These are phyloP conservation scores for Colletotrichum sp. DNA, from an alignment of 2,329 filamentous ascomycete genomes.

Conservation along the genomic window DNA sequence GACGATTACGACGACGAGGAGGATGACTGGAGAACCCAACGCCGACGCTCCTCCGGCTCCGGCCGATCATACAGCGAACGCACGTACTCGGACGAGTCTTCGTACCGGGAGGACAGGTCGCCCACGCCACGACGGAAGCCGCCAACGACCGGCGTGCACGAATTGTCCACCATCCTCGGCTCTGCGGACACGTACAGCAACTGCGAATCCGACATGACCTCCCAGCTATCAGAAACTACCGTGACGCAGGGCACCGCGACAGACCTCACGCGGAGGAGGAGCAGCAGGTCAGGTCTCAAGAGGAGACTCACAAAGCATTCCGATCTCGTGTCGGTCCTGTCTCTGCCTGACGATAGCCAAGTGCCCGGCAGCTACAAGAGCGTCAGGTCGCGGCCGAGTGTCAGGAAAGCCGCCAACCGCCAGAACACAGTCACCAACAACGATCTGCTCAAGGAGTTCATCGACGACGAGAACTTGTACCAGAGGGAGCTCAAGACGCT, in stretches of 20 bases:
- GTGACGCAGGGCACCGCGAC: slow-evolving; percentile 57
- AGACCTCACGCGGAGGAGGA: slow-evolving; percentile 49
- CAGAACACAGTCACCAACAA: slow-evolving; percentile 71
- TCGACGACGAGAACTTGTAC: slow-evolving; percentile 85
- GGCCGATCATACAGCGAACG: slow-evolving; percentile 29
- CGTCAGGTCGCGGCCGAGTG: slow-evolving; percentile 77
- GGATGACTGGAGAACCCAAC: slow-evolving; percentile 11
- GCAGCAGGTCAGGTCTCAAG: slow-evolving; percentile 63
- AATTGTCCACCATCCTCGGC: slow-evolving; percentile 59
- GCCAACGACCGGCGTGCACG: slow-evolving; percentile 60
- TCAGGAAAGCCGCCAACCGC: slow-evolving; percentile 74
- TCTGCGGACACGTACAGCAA: slow-evolving; percentile 55
- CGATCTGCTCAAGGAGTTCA: slow-evolving; percentile 81
- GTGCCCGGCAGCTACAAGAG: slow-evolving; percentile 68
- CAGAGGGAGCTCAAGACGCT: slow-evolving; percentile 89
- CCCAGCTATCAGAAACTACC: slow-evolving; percentile 54
- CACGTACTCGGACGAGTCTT: slow-evolving; percentile 27
- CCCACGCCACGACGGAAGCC: slow-evolving; percentile 41
- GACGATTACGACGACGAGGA: slow-evolving; percentile 27
- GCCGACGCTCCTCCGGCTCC: slow-evolving; percentile 35
- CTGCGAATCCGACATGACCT: slow-evolving; percentile 54
- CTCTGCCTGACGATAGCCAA: slow-evolving; percentile 64
- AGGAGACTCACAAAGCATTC: slow-evolving; percentile 88
- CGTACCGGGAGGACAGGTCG: slow-evolving; percentile 22
- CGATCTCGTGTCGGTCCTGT: slow-evolving; percentile 92